phyloP scores from a whole-genome alignment of 164 flowering plant species.

The Buxus sempervirens region DNA sequence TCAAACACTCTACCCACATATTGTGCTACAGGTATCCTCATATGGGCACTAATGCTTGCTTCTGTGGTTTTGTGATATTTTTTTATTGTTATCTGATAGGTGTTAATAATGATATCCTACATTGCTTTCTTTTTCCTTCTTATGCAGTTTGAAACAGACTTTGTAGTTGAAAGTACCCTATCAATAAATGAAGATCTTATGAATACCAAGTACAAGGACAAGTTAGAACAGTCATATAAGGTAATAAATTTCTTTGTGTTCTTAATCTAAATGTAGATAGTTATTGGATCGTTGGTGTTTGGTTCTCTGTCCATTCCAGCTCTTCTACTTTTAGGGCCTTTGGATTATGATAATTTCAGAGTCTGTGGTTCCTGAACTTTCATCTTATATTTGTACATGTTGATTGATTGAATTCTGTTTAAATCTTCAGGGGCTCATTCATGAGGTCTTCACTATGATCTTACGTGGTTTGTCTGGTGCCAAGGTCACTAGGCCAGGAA shows the following conservation, averaged over 20 bases:
- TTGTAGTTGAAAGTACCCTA: slow-evolving; percentile 58
- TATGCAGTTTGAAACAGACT: slow-evolving; percentile 90
- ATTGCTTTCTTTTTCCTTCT: not conserved
- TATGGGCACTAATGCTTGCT: not conserved
- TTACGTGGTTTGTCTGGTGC: slow-evolving; percentile 94
- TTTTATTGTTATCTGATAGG: not conserved
- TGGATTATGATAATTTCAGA: not conserved
- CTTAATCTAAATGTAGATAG: not conserved
- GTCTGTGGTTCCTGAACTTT: not conserved
- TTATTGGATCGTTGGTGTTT: not conserved
- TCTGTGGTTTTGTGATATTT: not conserved
- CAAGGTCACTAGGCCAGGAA: slow-evolving; percentile 90
- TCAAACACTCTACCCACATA: slow-evolving; percentile 96
- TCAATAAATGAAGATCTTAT: slow-evolving; percentile 67
- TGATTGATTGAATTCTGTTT: slow-evolving; percentile 9
- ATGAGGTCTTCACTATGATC: slow-evolving; percentile 82
- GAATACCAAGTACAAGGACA: slow-evolving; percentile 83
- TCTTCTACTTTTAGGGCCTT: not conserved
- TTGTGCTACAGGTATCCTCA: slow-evolving; percentile 87
- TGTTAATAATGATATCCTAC: not conserved
- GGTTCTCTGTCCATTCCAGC: not conserved
- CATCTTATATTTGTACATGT: not conserved
- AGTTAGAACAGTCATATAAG: slow-evolving; percentile 75
- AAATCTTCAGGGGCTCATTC: slow-evolving; percentile 73
- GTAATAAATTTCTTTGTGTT: slow-evolving; percentile 26